Percentiles rank a stretch among this genome's conserved stretches.
Evolutionary conservation across 2,329 filamentous ascomycete genomes (phyloP).

Genomic region (Fonsecaea monophora): DNA sequence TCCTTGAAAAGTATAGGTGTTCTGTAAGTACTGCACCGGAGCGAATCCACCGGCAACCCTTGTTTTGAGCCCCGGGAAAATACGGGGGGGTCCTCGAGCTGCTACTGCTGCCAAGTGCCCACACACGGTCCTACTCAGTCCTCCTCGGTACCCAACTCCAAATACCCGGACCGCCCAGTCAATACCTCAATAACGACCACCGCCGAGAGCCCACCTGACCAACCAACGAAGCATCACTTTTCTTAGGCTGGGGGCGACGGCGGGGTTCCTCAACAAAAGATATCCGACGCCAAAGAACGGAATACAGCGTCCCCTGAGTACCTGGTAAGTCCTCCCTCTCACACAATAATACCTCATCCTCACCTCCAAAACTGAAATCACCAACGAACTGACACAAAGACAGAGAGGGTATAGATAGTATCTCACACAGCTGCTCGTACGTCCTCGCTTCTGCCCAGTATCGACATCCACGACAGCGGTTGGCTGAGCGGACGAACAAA

Average conservation of each 20-base stretch:
- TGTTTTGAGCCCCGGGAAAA: not conserved
- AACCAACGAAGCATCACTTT: not conserved
- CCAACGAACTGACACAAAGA: not conserved
- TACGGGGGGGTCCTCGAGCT: not conserved
- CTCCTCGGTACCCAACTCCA: not conserved
- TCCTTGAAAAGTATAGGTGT: not conserved
- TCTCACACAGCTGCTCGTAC: not conserved
- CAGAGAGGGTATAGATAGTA: not conserved
- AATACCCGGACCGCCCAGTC: not conserved
- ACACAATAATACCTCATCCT: not conserved
- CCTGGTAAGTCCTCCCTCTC: not conserved
- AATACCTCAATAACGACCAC: not conserved
- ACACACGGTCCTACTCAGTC: not conserved
- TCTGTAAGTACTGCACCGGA: not conserved
- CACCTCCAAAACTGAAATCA: not conserved
- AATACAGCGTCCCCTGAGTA: not conserved
- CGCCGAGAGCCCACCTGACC: not conserved
- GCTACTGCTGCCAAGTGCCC: not conserved
- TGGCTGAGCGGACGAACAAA: not conserved
- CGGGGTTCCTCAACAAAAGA: slow-evolving; percentile 1
- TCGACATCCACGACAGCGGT: not conserved
- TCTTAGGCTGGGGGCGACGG: not conserved
- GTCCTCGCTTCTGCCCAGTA: not conserved
- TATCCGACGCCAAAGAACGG: not conserved
- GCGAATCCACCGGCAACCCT: not conserved